phyloP scores from a whole-genome alignment of 345 rosid genomes.

The Rhodamnia rubescens region DNA sequence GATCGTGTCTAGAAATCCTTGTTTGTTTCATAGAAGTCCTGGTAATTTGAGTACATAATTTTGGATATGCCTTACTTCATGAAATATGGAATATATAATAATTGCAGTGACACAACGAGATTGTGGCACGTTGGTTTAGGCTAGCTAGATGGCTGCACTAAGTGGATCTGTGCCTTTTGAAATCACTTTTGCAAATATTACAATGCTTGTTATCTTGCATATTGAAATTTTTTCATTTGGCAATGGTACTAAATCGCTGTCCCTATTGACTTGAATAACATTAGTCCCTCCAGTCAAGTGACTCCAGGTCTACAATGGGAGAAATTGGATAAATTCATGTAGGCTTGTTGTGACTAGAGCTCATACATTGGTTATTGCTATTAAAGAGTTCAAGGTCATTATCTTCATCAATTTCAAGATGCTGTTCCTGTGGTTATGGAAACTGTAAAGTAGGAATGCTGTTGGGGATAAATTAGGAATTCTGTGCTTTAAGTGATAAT shows the following conservation, averaged over 20 bases:
- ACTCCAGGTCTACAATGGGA: neutral
- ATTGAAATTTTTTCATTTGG: neutral
- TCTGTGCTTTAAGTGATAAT: neutral
- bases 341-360: neutral
- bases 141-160: neutral
- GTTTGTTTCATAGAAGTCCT: neutral
- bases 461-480: neutral
- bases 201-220: neutral
- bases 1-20: neutral
- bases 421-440: neutral
- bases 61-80: neutral
- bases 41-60: neutral
- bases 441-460: neutral
- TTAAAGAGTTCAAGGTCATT: neutral
- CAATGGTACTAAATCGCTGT: neutral
- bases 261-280: neutral
- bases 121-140: neutral
- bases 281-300: neutral
- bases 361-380: neutral
- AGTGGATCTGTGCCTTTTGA: neutral
- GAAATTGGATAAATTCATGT: neutral
- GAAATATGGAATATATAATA: neutral
- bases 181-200: neutral
- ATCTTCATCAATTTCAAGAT: neutral
- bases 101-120: neutral